A percentile compares a stretch with the other conserved stretches of the same genome.
Conservation (phyloP, 345 rosid species). For the Boechera stricta region DNA sequence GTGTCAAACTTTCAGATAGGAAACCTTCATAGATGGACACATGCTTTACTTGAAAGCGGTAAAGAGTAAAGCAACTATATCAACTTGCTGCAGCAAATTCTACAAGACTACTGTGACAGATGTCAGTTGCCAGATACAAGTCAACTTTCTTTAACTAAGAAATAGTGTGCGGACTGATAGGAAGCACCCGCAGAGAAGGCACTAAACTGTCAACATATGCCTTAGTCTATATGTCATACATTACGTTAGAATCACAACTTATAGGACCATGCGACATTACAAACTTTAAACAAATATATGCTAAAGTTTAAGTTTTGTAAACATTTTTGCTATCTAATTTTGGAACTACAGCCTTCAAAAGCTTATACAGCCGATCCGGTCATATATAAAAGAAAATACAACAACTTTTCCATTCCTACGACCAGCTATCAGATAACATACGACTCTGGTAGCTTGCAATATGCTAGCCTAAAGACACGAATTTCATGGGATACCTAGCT, state of each 20-base stretch:
- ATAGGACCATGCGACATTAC: slow-evolving; percentile 11
- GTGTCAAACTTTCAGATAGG: slow-evolving; percentile 15
- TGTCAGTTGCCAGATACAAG: slow-evolving; percentile 28
- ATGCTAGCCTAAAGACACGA: slow-evolving; percentile 21
- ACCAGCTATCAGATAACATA: slow-evolving; percentile 12
- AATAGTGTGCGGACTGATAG: background rate
- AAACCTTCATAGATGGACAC: slow-evolving; percentile 1
- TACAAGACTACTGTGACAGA: slow-evolving; percentile 22
- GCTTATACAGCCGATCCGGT: slow-evolving; percentile 5
- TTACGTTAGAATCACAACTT: background rate
- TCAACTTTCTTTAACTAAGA: background rate
- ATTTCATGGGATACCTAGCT: slow-evolving; percentile 16
- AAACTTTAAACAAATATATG: background rate
- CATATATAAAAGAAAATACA: background rate
- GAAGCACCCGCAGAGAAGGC: background rate
- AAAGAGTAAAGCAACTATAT: slow-evolving; percentile 11
- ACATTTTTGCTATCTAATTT: background rate
- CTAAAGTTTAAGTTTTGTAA: slow-evolving; percentile 3
- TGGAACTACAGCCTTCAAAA: background rate
- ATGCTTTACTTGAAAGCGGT: slow-evolving; percentile 19
- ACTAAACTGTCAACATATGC: background rate
- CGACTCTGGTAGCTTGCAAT: background rate
- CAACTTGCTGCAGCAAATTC: slow-evolving; percentile 25
- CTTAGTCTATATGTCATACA: slow-evolving; percentile 10
- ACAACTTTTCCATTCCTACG: slow-evolving; percentile 8